Evolutionary conservation across 805 yeast genomes (phyloP).

Genomic region (Metschnikowia picachoensis): DNA sequence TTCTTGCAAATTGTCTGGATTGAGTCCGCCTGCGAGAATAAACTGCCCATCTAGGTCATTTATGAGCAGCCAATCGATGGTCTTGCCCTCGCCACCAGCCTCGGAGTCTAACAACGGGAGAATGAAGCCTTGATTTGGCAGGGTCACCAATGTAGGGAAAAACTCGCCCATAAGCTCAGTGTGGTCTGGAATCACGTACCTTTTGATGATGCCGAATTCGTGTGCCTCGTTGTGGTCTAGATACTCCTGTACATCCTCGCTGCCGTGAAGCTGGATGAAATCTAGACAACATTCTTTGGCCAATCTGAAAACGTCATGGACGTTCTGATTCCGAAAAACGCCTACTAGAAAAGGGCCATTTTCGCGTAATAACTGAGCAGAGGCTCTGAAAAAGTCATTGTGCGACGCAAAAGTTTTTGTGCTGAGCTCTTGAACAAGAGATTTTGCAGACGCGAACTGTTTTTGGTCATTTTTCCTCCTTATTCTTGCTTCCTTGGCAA

Average conservation of each 20-base stretch:
- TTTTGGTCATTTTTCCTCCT: constrained; percentile 18
- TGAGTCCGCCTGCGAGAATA: constrained; percentile 87
- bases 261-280: constrained; percentile 85
- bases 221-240: constrained; percentile 39
- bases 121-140: constrained; percentile 34
- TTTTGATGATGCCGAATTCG: constrained; percentile 61
- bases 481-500: constrained; percentile 26
- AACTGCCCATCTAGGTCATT: constrained; percentile 33
- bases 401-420: constrained; percentile 10
- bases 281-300: constrained; percentile 54
- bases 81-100: constrained; percentile 85
- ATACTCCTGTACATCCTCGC: constrained; percentile 48
- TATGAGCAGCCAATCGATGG: constrained; percentile 62
- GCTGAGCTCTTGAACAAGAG: constrained; percentile 16
- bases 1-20: constrained; percentile 60
- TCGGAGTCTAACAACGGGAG: constrained; percentile 79
- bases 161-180: constrained; percentile 32
- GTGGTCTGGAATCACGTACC: constrained; percentile 62
- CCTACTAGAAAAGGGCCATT: constrained; percentile 78
- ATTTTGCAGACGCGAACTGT: constrained; percentile 19
- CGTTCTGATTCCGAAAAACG: constrained; percentile 79
- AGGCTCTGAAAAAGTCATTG: constrained; percentile 31
- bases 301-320: constrained; percentile 52
- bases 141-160: constrained; percentile 8
- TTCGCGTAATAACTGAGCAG: constrained; percentile 23